phyloP scores from a whole-genome alignment of 805 yeast genomes.

The Wickerhamomyces strasburgensis region DNA sequence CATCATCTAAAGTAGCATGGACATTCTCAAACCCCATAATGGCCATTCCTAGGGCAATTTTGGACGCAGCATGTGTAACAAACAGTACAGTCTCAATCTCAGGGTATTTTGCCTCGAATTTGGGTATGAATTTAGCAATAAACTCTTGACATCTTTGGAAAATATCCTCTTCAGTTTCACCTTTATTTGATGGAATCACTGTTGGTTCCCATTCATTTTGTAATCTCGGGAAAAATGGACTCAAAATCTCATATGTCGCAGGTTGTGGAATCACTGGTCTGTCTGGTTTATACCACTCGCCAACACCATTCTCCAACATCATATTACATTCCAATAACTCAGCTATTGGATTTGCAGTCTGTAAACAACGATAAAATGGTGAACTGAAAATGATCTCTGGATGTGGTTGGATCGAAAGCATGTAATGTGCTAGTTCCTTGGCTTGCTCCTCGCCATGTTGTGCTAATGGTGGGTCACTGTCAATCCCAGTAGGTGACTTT shows the following conservation, averaged over 20 bases:
- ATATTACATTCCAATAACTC: slow-evolving; percentile 52
- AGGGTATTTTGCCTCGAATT: slow-evolving; percentile 54
- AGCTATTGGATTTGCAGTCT: slow-evolving; percentile 73
- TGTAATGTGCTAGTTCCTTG: slow-evolving; percentile 60
- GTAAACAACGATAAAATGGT: slow-evolving; percentile 87
- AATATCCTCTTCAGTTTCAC: slow-evolving; percentile 74
- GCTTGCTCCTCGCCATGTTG: slow-evolving; percentile 89
- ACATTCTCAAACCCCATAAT: slow-evolving; percentile 49
- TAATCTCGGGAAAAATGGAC: slow-evolving; percentile 49
- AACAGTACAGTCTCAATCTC: slow-evolving; percentile 57
- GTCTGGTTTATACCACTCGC: slow-evolving; percentile 85
- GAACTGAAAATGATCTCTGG: slow-evolving; percentile 73
- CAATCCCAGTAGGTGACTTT: slow-evolving; percentile 82
- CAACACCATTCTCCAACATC: slow-evolving; percentile 73
- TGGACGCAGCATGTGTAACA: slow-evolving; percentile 92
- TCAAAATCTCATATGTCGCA: slow-evolving; percentile 44
- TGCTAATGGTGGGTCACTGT: slow-evolving; percentile 84
- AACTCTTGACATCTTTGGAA: slow-evolving; percentile 55
- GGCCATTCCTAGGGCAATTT: slow-evolving; percentile 81
- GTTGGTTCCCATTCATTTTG: slow-evolving; percentile 47
- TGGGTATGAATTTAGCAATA: slow-evolving; percentile 51
- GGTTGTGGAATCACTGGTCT: slow-evolving; percentile 69
- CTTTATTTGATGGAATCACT: slow-evolving; percentile 54
- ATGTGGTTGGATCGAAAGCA: slow-evolving; percentile 45
- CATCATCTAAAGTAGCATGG: slow-evolving; percentile 45